Evolutionary conservation across 495 filamentous ascomycete species (phyloP).

Genomic region (Penicillium ucsense): DNA sequence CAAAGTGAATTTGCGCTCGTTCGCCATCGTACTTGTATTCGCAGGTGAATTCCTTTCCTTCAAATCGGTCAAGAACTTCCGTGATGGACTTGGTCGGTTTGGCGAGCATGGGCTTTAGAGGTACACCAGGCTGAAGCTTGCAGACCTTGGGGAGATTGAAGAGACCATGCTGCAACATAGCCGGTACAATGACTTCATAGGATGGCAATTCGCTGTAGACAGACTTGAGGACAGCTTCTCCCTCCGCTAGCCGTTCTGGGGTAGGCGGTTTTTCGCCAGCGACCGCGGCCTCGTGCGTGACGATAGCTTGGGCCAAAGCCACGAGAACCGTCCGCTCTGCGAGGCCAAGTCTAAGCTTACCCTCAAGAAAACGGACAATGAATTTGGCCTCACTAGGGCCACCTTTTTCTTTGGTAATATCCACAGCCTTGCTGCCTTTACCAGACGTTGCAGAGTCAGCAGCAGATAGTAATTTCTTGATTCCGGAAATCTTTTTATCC

Average conservation of each 20-base stretch:
- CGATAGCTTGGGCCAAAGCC: conserved; percentile 77
- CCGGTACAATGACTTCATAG: conserved; percentile 90
- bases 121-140: conserved; percentile 89
- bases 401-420: conserved; percentile 87
- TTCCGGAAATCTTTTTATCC: conserved; percentile 79
- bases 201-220: conserved; percentile 93
- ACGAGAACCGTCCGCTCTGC: conserved; percentile 90
- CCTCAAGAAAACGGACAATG: conserved; percentile 84
- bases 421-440: conserved; percentile 58
- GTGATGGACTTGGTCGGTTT: conserved; percentile 99
- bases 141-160: conserved; percentile 71
- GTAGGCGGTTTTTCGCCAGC: conserved; percentile 59
- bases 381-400: conserved; percentile 93
- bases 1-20: conserved; percentile 93
- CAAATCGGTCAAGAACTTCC: conserved; percentile 94
- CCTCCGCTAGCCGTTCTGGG: conserved; percentile 65
- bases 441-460: conserved; percentile 63
- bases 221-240: conserved; percentile 74
- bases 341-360: conserved; percentile 81
- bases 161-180: conserved; percentile 78
- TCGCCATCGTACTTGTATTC: conserved; percentile 99
- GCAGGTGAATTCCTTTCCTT: conserved; percentile 90
- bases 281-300: conserved; percentile 64
- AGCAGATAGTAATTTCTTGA: conserved; percentile 87
- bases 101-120: conserved; percentile 96